Conservation (phyloP, 768 basidiomycete species). For the Lyophyllum atratum region DNA sequence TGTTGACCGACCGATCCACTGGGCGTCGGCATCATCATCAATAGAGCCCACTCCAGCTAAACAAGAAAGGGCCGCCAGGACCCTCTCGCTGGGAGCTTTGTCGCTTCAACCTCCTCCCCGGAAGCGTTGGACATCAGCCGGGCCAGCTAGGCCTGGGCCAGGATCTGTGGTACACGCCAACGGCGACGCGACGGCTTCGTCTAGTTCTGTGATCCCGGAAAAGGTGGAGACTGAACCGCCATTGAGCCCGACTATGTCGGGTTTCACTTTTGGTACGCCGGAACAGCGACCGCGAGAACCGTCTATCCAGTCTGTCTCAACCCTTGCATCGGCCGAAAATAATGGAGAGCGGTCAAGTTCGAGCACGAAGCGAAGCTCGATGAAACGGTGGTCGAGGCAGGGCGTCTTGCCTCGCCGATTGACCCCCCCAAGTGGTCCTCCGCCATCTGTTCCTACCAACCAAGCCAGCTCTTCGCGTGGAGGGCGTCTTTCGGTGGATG, state of each 20-base stretch:
- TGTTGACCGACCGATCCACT: slow-evolving; percentile 16
- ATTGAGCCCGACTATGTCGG: slow-evolving; percentile 24
- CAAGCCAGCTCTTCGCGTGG: slow-evolving; percentile 21
- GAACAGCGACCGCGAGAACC: slow-evolving; percentile 40
- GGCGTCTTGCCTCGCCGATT: slow-evolving; percentile 48
- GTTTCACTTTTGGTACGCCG: slow-evolving; percentile 37
- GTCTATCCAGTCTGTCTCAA: slow-evolving; percentile 48
- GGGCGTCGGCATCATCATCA: slow-evolving; percentile 5
- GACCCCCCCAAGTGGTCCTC: slow-evolving; percentile 62
- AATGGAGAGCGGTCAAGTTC: slow-evolving; percentile 37
- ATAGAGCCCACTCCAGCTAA: slow-evolving; percentile 5
- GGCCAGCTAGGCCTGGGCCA: slow-evolving; percentile 19
- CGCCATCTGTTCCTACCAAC: slow-evolving; percentile 45
- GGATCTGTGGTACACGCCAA: slow-evolving; percentile 18
- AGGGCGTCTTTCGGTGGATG: slow-evolving; percentile 16
- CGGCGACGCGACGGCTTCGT: slow-evolving; percentile 11
- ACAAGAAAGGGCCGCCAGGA: slow-evolving; percentile 29
- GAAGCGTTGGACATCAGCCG: slow-evolving; percentile 46
- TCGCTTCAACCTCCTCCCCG: slow-evolving; percentile 53
- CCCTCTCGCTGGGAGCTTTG: slow-evolving; percentile 34
- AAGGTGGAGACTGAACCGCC: slow-evolving; percentile 27
- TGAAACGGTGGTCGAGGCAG: slow-evolving; percentile 58
- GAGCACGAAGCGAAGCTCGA: slow-evolving; percentile 33
- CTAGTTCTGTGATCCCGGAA: slow-evolving; percentile 14
- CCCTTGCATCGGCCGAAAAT: slow-evolving; percentile 42